Evolutionary conservation across 1,139 yeast species (phyloP), one percentile per base, ranked within the genome.

Genomic region (Protomyces inouyei): DNA sequence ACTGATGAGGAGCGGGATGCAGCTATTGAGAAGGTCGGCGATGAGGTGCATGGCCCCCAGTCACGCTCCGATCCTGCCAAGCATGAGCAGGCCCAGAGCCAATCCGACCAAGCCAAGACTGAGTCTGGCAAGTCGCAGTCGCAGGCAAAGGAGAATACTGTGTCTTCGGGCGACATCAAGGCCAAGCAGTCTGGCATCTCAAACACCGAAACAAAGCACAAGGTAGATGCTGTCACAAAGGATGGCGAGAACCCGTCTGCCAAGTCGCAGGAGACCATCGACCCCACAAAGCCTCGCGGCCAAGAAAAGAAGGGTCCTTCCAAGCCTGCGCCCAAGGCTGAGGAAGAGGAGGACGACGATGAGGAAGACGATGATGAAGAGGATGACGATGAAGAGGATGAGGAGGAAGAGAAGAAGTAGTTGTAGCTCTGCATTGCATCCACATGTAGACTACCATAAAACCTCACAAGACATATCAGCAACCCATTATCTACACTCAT

Each of bases 381-480:
- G 18, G 54, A 51, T 8, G 54, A 51, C n/a, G 54, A 51, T 32
- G 54, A 51, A 9, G 54, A 75, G 10, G 54, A 51, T 5, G 54
- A 51, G 25, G 54, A 45, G 36, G 60, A 45, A 37, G 46, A 55
- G n/a, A 52, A 55, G 40, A 55, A 48, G 38, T 40, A 55, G 52
- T 40, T 40, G 60, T 56, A 46, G 54, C 43, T 3, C 32, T 28
- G 9, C 28, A 12, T 10, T n/a, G 48, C 48, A 14, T 35, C 18
- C 10, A 14, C 9, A 12, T 28, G 37, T 32, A 51, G 36, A 5
- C 16, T 32, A 21, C 5, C 16, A 51, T 16, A 28, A 51, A 2
- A 12, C 16, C 16, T 46, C 10, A 21, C 14, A 10, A 6, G 4
- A 18, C 12, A 18, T n/a, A 2, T 46, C 8, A 46, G 21, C 21